Conservation (phyloP, 306 rosid species). For the Citrullus amarus region DNA sequence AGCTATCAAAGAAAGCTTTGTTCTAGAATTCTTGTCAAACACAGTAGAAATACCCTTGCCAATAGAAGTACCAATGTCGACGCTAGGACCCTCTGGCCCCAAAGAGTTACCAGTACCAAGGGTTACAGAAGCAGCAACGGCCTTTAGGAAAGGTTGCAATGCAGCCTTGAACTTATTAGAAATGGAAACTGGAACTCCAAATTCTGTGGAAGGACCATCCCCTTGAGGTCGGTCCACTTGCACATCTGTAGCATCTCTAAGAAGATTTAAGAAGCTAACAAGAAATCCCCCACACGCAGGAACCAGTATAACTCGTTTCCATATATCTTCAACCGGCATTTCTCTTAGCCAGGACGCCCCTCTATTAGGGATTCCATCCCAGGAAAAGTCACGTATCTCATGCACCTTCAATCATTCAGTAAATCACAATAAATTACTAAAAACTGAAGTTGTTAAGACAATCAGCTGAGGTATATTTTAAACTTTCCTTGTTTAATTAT, state of each 20-base stretch:
- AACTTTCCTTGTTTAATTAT: neutral
- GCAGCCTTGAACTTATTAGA: conserved; percentile 29
- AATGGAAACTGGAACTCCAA: conserved; percentile 15
- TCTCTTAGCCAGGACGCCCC: conserved; percentile 88
- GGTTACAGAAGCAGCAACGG: conserved; percentile 64
- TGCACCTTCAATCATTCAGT: conserved; percentile 35
- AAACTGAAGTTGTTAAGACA: neutral
- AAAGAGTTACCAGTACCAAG: conserved; percentile 84
- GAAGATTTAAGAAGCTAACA: conserved; percentile 39
- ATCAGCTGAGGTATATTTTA: neutral
- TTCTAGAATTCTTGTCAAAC: conserved; percentile 26
- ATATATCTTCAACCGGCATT: conserved; percentile 35
- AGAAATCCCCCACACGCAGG: conserved; percentile 67
- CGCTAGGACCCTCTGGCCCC: conserved; percentile 95
- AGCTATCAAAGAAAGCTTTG: conserved; percentile 56
- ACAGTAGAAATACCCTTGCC: conserved; percentile 56
- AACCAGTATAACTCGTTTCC: conserved; percentile 62
- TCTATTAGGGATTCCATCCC: conserved; percentile 73
- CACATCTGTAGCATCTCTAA: conserved; percentile 27
- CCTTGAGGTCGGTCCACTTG: conserved; percentile 12
- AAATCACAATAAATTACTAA: neutral
- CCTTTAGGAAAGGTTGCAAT: conserved; percentile 55
- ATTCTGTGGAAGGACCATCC: conserved; percentile 1
- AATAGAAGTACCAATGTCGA: conserved; percentile 72
- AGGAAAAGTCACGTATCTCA: conserved; percentile 59